Base-by-base conservation (phyloP, 2,329 filamentous ascomycete species). In the Stagonosporopsis chrysanthemi region DNA sequence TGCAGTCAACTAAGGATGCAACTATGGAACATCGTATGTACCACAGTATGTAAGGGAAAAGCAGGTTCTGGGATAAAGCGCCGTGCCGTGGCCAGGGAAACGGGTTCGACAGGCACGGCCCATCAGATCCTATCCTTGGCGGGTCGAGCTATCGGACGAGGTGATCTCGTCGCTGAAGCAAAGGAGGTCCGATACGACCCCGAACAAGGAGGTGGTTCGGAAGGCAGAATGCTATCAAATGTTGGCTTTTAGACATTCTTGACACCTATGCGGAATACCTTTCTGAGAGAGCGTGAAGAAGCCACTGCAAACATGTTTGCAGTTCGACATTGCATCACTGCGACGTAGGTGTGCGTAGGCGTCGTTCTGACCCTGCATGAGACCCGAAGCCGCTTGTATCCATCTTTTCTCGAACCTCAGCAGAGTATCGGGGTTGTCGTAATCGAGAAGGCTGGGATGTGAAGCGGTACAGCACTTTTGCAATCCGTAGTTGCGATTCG, bases 41-140 rank as follows among this genome's bases (percentile, higher is more conserved):
- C n/a, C n/a, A n/a, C n/a, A n/a, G n/a, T n/a, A 48, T 38, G 38
- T 43, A 38, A 52, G 38, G n/a, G 26, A 26, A 52, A 57, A 57
- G 43, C 42, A 48, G 44, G 24, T 47, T 48, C 42, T 43, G 36
- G 53, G 46, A 56, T 26, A 56, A 47, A 46, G 12, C 52, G 29
- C 54, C 54, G 48, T 52, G 48, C 48, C 48, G 39, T 31, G 19
- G 43, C 48, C 54, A 57, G 48, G 48, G 43, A 44, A 57, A 47
- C 48, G 54, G 54, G 31, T 52, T 45, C 43, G 48, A 57, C 42
- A 48, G 48, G 33, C 14, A 9, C 38, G 48, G 38, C 43, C 48
- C 48, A 43, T 33, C 39, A 31, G 33, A 29, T 22, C 19, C 22
- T 44, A 36, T 12, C 11, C 43, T 49, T 33, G 48, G 39, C 43